Evolutionary conservation across 306 rosid species (phyloP).

Genomic region (Dalbergia oliveri): DNA sequence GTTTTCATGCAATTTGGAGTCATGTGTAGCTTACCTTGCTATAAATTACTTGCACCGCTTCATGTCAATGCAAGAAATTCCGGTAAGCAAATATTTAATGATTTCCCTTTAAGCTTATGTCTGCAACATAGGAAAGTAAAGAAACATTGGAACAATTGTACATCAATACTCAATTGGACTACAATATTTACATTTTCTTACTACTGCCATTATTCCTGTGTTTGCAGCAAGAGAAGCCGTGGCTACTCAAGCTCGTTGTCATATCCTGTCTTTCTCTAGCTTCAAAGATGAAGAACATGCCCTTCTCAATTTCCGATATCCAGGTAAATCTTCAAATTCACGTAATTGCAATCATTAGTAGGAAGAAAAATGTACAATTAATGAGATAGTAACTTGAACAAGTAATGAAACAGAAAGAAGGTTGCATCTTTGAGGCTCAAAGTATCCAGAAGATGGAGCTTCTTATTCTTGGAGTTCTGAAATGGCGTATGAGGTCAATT

Average conservation of each 20-base stretch:
- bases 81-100: constrained; percentile 54
- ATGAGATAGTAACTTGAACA: not conserved
- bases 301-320: constrained; percentile 52
- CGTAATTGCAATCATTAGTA: not conserved
- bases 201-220: constrained; percentile 20
- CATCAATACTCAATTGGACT: not conserved
- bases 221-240: constrained; percentile 64
- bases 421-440: constrained; percentile 57
- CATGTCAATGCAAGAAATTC: constrained; percentile 62
- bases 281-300: constrained; percentile 71
- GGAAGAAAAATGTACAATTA: not conserved
- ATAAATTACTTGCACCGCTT: constrained; percentile 73
- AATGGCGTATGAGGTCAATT: constrained; percentile 82
- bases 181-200: not conserved
- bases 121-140: not conserved
- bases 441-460: constrained; percentile 71
- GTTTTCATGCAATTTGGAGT: constrained; percentile 63
- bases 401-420: constrained; percentile 61
- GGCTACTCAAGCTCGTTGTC: constrained; percentile 63
- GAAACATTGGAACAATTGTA: constrained; percentile 14
- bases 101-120: not conserved
- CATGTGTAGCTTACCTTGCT: constrained; percentile 71
- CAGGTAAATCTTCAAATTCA: constrained; percentile 53
- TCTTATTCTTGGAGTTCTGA: constrained; percentile 67
- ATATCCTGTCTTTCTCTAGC: constrained; percentile 72